Evolutionary conservation across 306 rosid species (phyloP).

Genomic region (Quercus ilex): DNA sequence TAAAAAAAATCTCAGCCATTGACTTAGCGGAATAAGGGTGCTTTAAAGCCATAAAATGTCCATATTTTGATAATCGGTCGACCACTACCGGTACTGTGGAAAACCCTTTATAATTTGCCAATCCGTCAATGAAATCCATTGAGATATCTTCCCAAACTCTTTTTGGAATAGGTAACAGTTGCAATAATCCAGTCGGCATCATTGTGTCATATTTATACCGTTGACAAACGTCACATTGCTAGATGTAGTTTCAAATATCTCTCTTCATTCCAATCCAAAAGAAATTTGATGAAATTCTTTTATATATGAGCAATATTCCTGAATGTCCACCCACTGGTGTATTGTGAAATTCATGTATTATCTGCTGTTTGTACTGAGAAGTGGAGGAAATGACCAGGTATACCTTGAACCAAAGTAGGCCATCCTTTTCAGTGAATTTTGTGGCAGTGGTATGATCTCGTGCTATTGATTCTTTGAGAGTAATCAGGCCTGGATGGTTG

Average conservation of each 20-base stretch:
- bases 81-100: not conserved
- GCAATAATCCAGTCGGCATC: not conserved
- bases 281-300: too few species aligned
- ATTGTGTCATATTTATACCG: not conserved
- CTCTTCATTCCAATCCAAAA: too few species aligned
- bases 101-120: not conserved
- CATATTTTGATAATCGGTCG: not conserved
- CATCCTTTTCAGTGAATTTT: not conserved
- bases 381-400: too few species aligned
- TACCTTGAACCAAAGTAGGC: not conserved
- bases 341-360: too few species aligned
- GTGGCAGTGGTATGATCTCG: too few species aligned
- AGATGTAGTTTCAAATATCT: too few species aligned
- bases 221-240: not conserved
- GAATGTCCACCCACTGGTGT: too few species aligned
- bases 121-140: not conserved
- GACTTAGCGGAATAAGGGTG: not conserved
- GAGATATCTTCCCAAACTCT: not conserved
- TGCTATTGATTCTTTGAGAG: too few species aligned
- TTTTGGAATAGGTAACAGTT: not conserved
- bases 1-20: not conserved
- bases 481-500: not conserved
- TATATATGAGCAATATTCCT: too few species aligned
- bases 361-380: too few species aligned
- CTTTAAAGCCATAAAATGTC: not conserved